Evolutionary conservation across 129 eudicot genomes (phyloP).

Genomic region (Tanacetum coccineum): DNA sequence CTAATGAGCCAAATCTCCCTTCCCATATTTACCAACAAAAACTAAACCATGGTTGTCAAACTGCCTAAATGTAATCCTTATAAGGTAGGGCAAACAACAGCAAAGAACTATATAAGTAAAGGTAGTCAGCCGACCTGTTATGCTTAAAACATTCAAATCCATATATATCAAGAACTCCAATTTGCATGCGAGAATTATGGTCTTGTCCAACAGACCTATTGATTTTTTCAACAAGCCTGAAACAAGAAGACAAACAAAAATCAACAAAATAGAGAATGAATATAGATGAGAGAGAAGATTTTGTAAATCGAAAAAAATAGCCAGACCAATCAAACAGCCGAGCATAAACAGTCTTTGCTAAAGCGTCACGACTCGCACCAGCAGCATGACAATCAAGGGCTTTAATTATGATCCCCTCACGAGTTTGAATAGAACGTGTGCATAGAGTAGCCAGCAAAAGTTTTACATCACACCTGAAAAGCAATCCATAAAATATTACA

Average conservation of each 20-base stretch:
- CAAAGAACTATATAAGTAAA: constrained; percentile 18
- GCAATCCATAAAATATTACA: constrained; percentile 14
- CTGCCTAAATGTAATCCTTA: constrained; percentile 3
- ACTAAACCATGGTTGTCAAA: not conserved
- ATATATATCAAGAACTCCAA: constrained; percentile 94
- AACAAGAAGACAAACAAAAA: constrained; percentile 21
- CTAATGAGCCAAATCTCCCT: no score
- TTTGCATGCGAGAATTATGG: constrained; percentile 62
- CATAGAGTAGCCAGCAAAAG: constrained; percentile 71
- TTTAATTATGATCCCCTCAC: constrained; percentile 77
- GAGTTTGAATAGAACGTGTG: constrained; percentile 91
- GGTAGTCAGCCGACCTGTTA: constrained; percentile 52
- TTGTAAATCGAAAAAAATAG: not conserved
- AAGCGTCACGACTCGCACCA: constrained; percentile 91
- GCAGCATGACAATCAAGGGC: constrained; percentile 93
- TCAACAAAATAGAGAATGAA: constrained; percentile 5
- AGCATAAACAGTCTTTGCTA: constrained; percentile 94
- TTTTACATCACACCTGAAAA: constrained; percentile 70
- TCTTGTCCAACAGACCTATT: constrained; percentile 98
- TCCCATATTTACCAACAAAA: not conserved
- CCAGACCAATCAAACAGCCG: constrained; percentile 91
- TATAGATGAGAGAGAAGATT: not conserved
- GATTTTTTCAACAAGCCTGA: constrained; percentile 97
- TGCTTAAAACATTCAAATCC: constrained; percentile 95
- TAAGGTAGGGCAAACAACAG: constrained; percentile 12